Evolutionary conservation across 2,329 filamentous ascomycete genomes (phyloP), one percentile per base, ranked within the genome.

Genomic region (Meredithiella fracta): DNA sequence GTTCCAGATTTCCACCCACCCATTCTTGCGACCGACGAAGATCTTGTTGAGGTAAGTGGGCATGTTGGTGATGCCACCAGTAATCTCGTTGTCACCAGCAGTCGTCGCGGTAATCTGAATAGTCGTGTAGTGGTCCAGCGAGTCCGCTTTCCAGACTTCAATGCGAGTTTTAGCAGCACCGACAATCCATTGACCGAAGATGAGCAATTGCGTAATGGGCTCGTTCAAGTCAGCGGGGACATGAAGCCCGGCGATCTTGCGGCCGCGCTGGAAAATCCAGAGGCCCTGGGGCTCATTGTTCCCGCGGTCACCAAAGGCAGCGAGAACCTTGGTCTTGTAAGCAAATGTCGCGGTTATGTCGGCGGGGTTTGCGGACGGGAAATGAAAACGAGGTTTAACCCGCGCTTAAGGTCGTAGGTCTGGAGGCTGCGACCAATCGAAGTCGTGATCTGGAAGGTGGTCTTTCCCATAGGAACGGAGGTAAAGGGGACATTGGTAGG

Each of bases 41-140:
- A 98, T 79, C 69, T 98, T 98, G 74, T 98, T 98, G 59, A 98
- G 70, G 67, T 89, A 94, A 0, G 92, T 97, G 1, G 91, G 90
- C 83, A 97, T 88, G 63, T 80, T 94, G 65, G 82, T 85, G 62
- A 95, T 77, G 52, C 83, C 81, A 23, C 86, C 86, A 0, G 85
- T 88, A 57, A 96, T 80, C 61, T 82, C 72, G 62, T 81, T 83
- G 56, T 79, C 78, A 20, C 76, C 76, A 31, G 79, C 73, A 60
- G 70, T 71, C 1, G 74, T 70, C 1, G 77, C 72, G 59, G 77
- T 74, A 3, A 78, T 79, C 54, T 78, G 75, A 17, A 97, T 74
- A 0, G 87, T 90, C 0, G 91, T 95, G 69, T 97, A 95, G 67
- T 97, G 87, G 67, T 96, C 89, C 31, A 85, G 75, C 1, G 81